Base-by-base conservation (phyloP, 768 basidiomycete species). In the Pisolithus tinctorius region DNA sequence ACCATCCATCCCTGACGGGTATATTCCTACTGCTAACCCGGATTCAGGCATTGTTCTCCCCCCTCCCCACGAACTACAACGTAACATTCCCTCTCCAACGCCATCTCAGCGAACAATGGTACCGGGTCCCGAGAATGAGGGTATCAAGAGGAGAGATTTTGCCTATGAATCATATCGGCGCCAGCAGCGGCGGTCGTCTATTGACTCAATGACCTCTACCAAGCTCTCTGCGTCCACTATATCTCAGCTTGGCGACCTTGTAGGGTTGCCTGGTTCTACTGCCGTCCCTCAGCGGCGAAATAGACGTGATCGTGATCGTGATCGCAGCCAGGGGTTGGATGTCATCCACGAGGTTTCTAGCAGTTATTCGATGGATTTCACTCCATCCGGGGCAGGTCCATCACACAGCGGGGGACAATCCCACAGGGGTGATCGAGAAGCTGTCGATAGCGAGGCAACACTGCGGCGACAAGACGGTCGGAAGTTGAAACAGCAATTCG, bases 31-130 rank as follows among this genome's bases (percentile, higher is more conserved):
- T 43, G 73, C 53, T 36, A 73, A 68, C 13, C 51, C 66, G 0
- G 66, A 73, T 50, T 66, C 68, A 9, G 60, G 66, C 17, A 77
- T 78, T 16, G 53, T 63, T 4, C 64, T 81, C n/a, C 78, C 78
- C 5, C 73, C 79, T 17, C 80, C 80, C 1, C 75, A 80, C 49
- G 78, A 73, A 51, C 53, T 80, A 17, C 69, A 65, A 16, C 62
- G 61, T 34, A 51, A 4, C 37, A 53, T 65, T 26, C 54, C 65
- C 17, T 69, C 67, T 26, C 61, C 65, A 6, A 56, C 63, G 4
- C 63, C 58, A 8, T 69, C 63, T 40, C 63, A 62, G 20, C 63
- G 17, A 14, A 60, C 58, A 2, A 11, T 57, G 36, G 65, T 53
- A 11, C 57, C 40, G 5, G 10, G 49, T 27, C 46, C 57, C 2